phyloP scores from a whole-genome alignment of 345 rosid genomes.

The Acer campestre region DNA sequence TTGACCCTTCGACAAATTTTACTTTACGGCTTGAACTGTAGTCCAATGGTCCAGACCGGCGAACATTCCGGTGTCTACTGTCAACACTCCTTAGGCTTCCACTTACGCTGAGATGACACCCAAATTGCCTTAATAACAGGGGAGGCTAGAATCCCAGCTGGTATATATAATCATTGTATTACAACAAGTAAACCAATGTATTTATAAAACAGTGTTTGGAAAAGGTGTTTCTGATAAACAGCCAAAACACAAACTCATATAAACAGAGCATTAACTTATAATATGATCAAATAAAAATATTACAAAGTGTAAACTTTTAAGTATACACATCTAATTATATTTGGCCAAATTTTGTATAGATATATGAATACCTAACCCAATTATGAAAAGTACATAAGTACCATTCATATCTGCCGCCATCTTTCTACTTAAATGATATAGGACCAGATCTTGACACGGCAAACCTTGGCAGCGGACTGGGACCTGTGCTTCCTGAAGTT shows the following conservation, averaged over 20 bases:
- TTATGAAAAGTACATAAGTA: constrained; percentile 18
- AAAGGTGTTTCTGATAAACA: background rate
- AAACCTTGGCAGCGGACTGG: constrained; percentile 87
- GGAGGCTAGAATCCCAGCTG: background rate
- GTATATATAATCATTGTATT: background rate
- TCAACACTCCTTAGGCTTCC: constrained; percentile 52
- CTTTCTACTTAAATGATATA: constrained; percentile 68
- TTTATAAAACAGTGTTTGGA: background rate
- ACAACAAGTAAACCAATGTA: background rate
- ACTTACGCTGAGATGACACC: constrained; percentile 48
- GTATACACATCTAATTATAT: constrained; percentile 20
- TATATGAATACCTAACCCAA: background rate
- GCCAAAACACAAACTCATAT: background rate
- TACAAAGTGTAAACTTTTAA: constrained; percentile 7
- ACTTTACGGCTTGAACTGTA: constrained; percentile 81
- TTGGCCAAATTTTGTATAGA: constrained; percentile 19
- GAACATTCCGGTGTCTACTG: constrained; percentile 54
- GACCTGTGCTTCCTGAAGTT: constrained; percentile 76
- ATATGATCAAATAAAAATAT: background rate
- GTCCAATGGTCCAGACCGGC: constrained; percentile 94
- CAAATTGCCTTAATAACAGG: background rate
- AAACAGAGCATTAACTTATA: constrained; percentile 21
- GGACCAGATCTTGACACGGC: constrained; percentile 98
- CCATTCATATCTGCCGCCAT: background rate
- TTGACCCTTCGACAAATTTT: constrained; percentile 61